Evolutionary conservation across 177 flowering plant species (phyloP).

Genomic region (Tripterygium wilfordii): DNA sequence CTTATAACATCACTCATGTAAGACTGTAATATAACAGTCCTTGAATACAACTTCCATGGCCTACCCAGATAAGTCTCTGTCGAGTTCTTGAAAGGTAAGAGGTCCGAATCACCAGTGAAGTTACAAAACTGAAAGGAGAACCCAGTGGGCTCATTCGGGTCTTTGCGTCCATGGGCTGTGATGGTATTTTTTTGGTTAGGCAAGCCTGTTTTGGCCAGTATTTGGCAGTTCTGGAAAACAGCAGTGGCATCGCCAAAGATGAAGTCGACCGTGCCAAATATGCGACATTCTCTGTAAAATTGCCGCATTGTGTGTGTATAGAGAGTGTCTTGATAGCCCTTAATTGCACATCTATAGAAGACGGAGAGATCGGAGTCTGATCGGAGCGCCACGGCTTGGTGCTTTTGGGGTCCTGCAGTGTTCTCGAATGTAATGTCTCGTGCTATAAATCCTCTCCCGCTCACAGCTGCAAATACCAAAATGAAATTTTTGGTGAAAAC

Average conservation of each 20-base stretch:
- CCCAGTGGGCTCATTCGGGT: constrained; percentile 40
- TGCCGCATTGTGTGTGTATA: constrained; percentile 71
- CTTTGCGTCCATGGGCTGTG: constrained; percentile 75
- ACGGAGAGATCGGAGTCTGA: constrained; percentile 56
- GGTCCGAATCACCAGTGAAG: constrained; percentile 45
- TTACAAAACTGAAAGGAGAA: constrained; percentile 61
- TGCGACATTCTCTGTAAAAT: constrained; percentile 60
- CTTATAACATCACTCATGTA: constrained; percentile 33
- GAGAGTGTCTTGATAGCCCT: constrained; percentile 66
- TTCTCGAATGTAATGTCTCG: constrained; percentile 64
- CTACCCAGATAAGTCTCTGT: constrained; percentile 55
- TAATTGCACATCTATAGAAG: constrained; percentile 36
- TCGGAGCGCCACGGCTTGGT: constrained; percentile 72
- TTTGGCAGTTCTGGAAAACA: constrained; percentile 61
- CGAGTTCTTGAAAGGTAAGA: constrained; percentile 16
- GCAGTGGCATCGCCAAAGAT: constrained; percentile 65
- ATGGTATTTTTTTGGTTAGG: constrained; percentile 58
- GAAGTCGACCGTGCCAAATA: constrained; percentile 72
- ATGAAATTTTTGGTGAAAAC: not conserved
- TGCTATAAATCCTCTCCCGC: constrained; percentile 73
- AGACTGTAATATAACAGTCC: constrained; percentile 55
- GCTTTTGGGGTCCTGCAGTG: constrained; percentile 70
- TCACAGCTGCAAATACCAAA: constrained; percentile 44
- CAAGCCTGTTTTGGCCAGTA: constrained; percentile 38
- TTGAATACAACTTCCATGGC: constrained; percentile 67